A percentile compares a stretch with the other conserved stretches of the same genome.
Conservation (phyloP, 805 yeast genomes). For the Candida cerambycidarum region DNA sequence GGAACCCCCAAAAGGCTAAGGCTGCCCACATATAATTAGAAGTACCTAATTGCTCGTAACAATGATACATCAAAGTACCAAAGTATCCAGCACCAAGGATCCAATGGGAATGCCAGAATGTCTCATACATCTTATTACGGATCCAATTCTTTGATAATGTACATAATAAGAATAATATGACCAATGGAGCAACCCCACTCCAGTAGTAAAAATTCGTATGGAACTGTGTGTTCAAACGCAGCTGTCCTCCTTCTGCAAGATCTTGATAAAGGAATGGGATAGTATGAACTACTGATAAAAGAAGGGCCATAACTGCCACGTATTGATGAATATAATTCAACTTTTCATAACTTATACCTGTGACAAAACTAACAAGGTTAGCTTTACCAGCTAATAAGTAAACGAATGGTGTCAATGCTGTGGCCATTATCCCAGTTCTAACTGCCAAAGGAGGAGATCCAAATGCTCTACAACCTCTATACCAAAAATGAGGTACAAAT, state of each 20-base stretch:
- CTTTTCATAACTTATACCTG: slow-evolving; percentile 58
- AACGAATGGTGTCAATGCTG: slow-evolving; percentile 51
- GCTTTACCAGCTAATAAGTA: slow-evolving; percentile 53
- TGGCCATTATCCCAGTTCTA: slow-evolving; percentile 51
- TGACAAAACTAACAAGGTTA: slow-evolving; percentile 46
- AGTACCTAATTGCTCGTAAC: slow-evolving; percentile 30
- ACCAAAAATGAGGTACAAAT: slow-evolving; percentile 50
- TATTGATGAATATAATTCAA: slow-evolving; percentile 52
- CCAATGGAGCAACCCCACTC: slow-evolving; percentile 51
- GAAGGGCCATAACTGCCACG: slow-evolving; percentile 41
- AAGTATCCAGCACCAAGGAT: slow-evolving; percentile 48
- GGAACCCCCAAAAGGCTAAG: slow-evolving; percentile 51
- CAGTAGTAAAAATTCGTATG: slow-evolving; percentile 20
- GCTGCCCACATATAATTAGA: slow-evolving; percentile 50
- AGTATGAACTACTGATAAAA: slow-evolving; percentile 49
- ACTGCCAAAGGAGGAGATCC: slow-evolving; percentile 62
- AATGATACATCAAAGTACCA: slow-evolving; percentile 48
- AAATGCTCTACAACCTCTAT: slow-evolving; percentile 51
- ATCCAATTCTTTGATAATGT: slow-evolving; percentile 40
- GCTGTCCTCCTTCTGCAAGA: slow-evolving; percentile 48
- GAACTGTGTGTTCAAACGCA: slow-evolving; percentile 18
- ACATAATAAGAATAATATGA: slow-evolving; percentile 45
- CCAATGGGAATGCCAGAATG: slow-evolving; percentile 56
- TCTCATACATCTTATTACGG: slow-evolving; percentile 44
- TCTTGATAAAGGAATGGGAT: slow-evolving; percentile 50